phyloP scores from a whole-genome alignment of 768 basidiomycete species.

The Galerina sulciceps region DNA sequence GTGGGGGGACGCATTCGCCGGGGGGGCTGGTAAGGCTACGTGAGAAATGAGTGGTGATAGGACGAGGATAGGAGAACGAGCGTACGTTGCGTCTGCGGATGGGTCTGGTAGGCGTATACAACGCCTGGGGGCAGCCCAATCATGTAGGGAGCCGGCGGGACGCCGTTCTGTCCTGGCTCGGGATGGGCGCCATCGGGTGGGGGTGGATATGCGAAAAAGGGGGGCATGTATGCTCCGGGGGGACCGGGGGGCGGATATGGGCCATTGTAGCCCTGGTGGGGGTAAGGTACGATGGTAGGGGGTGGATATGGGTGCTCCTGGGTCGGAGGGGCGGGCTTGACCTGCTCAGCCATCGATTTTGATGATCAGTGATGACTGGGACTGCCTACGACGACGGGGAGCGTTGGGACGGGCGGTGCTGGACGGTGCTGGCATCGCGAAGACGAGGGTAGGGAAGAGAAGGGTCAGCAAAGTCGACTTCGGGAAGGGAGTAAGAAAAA shows the following conservation, averaged over 20 bases:
- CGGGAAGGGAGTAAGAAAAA: constrained; percentile 35
- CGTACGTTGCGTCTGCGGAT: constrained; percentile 42
- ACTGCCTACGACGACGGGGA: not conserved
- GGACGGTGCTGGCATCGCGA: constrained; percentile 9
- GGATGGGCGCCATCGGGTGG: constrained; percentile 39
- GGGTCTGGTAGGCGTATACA: constrained; percentile 47
- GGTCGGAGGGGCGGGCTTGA: constrained; percentile 28
- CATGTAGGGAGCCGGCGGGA: constrained; percentile 42
- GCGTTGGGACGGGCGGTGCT: not conserved
- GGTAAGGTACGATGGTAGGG: constrained; percentile 33
- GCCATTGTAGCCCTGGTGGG: constrained; percentile 32
- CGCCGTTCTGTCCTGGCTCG: constrained; percentile 37
- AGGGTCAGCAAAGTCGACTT: constrained; percentile 3
- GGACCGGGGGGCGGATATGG: constrained; percentile 36
- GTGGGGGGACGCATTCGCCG: constrained; percentile 28
- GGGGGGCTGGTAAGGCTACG: constrained; percentile 28
- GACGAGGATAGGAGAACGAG: constrained; percentile 7
- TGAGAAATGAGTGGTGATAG: constrained; percentile 20
- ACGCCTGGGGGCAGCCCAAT: constrained; percentile 45
- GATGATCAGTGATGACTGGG: not conserved
- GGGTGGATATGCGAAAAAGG: constrained; percentile 46
- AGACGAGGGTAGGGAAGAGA: constrained; percentile 10
- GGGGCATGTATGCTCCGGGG: constrained; percentile 41
- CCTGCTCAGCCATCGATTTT: constrained; percentile 38
- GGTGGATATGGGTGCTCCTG: constrained; percentile 40